These are phyloP conservation scores for Cryptosporidium ryanae DNA, from an alignment of 169 alveolate genomes.

Conservation along the genomic window DNA sequence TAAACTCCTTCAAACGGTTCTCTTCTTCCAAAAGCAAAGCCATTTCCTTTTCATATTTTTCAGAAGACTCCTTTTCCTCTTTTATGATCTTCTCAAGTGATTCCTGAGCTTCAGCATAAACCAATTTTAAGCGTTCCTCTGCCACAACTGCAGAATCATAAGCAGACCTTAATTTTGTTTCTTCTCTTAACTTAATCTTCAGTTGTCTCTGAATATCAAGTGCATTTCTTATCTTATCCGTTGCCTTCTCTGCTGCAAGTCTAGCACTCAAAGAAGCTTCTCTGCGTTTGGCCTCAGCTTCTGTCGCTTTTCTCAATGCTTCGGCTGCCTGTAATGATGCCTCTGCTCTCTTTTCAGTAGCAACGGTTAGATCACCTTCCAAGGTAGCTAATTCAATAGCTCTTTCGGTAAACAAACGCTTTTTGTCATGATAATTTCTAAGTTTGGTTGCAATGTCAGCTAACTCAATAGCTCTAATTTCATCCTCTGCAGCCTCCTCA, in stretches of 20 bases:
- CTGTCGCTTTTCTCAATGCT: conserved; percentile 47
- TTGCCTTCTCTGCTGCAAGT: conserved; percentile 53
- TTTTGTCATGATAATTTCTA: conserved; percentile 45
- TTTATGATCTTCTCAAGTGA: conserved; percentile 18
- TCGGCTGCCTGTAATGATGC: conserved; percentile 48
- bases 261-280: conserved; percentile 33
- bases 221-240: conserved; percentile 20
- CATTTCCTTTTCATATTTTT: conserved; percentile 19
- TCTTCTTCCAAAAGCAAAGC: conserved; percentile 36
- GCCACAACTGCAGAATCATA: conserved; percentile 61
- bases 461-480: conserved; percentile 53
- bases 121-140: conserved; percentile 37
- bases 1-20: not conserved
- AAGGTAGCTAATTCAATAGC: conserved; percentile 57
- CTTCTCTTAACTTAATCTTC: conserved; percentile 8
- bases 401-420: conserved; percentile 10
- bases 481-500: conserved; percentile 54
- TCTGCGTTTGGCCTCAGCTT: conserved; percentile 58
- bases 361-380: conserved; percentile 21
- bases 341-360: conserved; percentile 51
- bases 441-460: conserved; percentile 45
- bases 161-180: conserved; percentile 31
- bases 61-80: conserved; percentile 23
- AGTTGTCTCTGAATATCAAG: conserved; percentile 46
- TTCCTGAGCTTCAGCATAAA: conserved; percentile 50